These are phyloP conservation scores for Hericium rajendrae DNA, from an alignment of 768 basidiomycete genomes.

Conservation along the genomic window DNA sequence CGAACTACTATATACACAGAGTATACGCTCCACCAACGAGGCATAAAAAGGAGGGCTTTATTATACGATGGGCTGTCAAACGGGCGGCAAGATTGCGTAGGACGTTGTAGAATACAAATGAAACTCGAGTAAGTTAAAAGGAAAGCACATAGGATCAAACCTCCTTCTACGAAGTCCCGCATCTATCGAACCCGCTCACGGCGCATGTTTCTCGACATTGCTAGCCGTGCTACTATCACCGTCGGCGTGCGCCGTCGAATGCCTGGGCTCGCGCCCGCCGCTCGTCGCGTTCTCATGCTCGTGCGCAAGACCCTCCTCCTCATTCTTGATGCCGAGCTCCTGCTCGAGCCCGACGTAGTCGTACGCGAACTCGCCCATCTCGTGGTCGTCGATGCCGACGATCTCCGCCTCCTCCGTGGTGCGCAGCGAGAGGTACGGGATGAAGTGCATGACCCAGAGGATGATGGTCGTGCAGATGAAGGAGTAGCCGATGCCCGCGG, in stretches of 20 bases:
- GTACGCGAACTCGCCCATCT: constrained; percentile 86
- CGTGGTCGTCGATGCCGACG: constrained; percentile 63
- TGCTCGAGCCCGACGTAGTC: constrained; percentile 68
- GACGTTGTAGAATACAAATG: too few relatives aligned
- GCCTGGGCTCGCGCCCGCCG: constrained; percentile 11
- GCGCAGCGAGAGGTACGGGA: constrained; percentile 34
- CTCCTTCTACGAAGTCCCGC: too few relatives aligned
- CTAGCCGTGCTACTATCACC: not conserved
- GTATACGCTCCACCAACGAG: too few relatives aligned
- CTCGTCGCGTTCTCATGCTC: constrained; percentile 10
- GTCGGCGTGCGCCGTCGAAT: not conserved
- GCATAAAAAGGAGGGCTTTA: too few relatives aligned
- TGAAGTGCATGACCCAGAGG: constrained; percentile 35
- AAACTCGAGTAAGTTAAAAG: too few relatives aligned
- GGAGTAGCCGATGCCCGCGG: constrained; percentile 23
- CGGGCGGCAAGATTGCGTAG: too few relatives aligned
- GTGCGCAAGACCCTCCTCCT: constrained; percentile 11
- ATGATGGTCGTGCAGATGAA: constrained; percentile 28
- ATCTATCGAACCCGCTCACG: not conserved
- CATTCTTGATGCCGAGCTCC: constrained; percentile 11
- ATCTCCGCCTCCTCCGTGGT: constrained; percentile 15
- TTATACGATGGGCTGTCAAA: too few relatives aligned
- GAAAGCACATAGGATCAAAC: too few relatives aligned
- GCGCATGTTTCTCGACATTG: not conserved
- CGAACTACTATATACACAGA: too few relatives aligned